Evolutionary conservation across 495 filamentous ascomycete genomes (phyloP), one percentile per base, ranked within the genome.

Genomic region (Penicillium nucicola): DNA sequence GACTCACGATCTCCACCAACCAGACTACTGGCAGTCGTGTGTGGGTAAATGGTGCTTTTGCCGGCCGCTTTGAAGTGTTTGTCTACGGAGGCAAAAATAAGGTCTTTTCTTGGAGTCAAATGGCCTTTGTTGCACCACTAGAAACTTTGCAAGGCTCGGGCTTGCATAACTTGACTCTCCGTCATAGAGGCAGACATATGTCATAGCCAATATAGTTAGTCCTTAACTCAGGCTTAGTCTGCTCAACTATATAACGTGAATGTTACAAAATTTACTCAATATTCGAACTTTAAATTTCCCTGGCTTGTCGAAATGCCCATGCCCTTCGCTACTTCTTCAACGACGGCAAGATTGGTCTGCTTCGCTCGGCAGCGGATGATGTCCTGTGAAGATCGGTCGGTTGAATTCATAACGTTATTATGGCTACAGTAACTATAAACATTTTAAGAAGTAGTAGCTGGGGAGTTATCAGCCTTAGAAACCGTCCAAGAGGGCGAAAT

Each of bases 81-180:
- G 70, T 82, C 1, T 82, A 69, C 53, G 78, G 78, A 1, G 78
- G 78, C 6, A 64, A 67, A 52, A 82, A 82, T 53, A 62, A 52
- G 7, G 31, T 68, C 19, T 72, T 76, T 38, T 78, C 74, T 5
- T 82, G 78, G 78, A 77, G 74, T 42, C 78, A 80, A 55, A 81
- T 81, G 78, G 77, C 78, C 9, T 77, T 82, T 57, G 77, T 82
- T 10, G 77, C 78, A 5, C 78, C 78, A 3, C 35, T 82, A 14
- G 64, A 76, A 3, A 41, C 30, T 0, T 25, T 70, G 2, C 8
- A 45, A 10, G 75, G 76, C 13, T 14, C 14, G 5, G 61, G 58
- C 2, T 36, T 62, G 11, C 46, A 53, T 4, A 52, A 45, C 32
- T 20, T 61, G 8, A 32, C 25, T 14, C 5, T 48, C 4, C 17